Percentiles rank a stretch among this genome's conserved stretches.
Conservation (phyloP, 371 early-diverging fungal species). For the Apophysomyces variabilis region DNA sequence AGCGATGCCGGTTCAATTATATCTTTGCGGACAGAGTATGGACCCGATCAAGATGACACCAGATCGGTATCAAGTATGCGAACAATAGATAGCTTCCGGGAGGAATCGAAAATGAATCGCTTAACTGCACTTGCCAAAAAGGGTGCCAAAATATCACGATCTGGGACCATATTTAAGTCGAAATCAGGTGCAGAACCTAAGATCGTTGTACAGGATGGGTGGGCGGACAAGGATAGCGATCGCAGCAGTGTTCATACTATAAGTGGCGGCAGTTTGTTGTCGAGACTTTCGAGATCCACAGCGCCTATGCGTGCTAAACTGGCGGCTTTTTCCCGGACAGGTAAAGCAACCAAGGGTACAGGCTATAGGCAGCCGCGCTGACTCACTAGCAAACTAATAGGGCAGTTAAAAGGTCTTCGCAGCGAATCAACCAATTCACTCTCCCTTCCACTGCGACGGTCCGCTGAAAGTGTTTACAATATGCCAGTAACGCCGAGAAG, state of each 20-base stretch:
- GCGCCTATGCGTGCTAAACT: constrained; percentile 24
- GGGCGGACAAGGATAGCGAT: constrained; percentile 7
- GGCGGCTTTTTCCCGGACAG: constrained; percentile 19
- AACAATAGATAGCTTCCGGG: constrained; percentile 7
- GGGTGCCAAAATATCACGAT: constrained; percentile 20
- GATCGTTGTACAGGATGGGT: not conserved
- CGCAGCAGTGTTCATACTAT: constrained; percentile 12
- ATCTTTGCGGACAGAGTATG: constrained; percentile 31
- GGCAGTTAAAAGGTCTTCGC: constrained; percentile 17
- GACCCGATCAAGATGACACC: constrained; percentile 18
- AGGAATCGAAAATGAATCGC: not conserved
- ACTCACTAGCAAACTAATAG: not conserved
- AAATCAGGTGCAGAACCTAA: constrained; percentile 19
- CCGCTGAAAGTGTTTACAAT: constrained; percentile 23
- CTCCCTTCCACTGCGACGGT: constrained; percentile 24
- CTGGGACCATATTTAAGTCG: constrained; percentile 22
- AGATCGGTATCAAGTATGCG: constrained; percentile 21
- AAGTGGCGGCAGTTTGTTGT: constrained; percentile 16
- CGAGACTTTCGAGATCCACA: constrained; percentile 20
- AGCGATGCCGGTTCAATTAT: constrained; percentile 26
- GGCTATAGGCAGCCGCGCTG: not conserved
- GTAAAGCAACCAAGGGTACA: constrained; percentile 11
- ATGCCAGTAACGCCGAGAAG: constrained; percentile 9
- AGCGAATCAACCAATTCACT: constrained; percentile 20
- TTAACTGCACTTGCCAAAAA: constrained; percentile 5